Evolutionary conservation across 306 rosid species (phyloP).

Genomic region (Adenanthera pavonina): DNA sequence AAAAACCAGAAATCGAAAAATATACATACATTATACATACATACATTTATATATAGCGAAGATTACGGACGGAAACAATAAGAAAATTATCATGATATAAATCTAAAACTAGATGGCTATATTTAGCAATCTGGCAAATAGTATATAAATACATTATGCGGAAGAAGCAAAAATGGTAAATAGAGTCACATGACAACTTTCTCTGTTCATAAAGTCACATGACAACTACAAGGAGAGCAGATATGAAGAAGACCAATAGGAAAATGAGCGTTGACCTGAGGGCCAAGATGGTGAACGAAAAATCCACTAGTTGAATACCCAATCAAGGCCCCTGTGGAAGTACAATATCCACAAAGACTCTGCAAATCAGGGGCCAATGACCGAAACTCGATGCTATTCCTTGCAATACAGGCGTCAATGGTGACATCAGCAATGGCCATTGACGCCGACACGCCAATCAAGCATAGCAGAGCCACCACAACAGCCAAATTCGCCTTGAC

Average conservation of each 20-base stretch:
- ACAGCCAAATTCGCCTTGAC: conserved; percentile 24
- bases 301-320: conserved; percentile 66
- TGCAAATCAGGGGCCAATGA: conserved; percentile 72
- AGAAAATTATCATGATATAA: not conserved
- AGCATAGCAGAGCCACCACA: conserved; percentile 49
- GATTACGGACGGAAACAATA: not conserved
- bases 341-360: conserved; percentile 68
- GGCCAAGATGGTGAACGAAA: conserved; percentile 68
- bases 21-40: not conserved
- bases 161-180: not conserved
- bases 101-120: not conserved
- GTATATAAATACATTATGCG: not conserved
- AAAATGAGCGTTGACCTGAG: conserved; percentile 50
- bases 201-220: no score
- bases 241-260: not conserved
- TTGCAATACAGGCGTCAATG: conserved; percentile 78
- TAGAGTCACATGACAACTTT: no score
- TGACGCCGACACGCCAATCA: conserved; percentile 60
- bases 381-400: conserved; percentile 63
- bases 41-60: not conserved
- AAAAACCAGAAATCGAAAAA: conserved; percentile 7
- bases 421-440: conserved; percentile 76
- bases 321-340: conserved; percentile 63
- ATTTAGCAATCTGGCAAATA: not conserved
- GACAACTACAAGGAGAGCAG: no score